These are phyloP conservation scores for Vicia sativa DNA, from an alignment of 306 rosid genomes.

Conservation along the genomic window DNA sequence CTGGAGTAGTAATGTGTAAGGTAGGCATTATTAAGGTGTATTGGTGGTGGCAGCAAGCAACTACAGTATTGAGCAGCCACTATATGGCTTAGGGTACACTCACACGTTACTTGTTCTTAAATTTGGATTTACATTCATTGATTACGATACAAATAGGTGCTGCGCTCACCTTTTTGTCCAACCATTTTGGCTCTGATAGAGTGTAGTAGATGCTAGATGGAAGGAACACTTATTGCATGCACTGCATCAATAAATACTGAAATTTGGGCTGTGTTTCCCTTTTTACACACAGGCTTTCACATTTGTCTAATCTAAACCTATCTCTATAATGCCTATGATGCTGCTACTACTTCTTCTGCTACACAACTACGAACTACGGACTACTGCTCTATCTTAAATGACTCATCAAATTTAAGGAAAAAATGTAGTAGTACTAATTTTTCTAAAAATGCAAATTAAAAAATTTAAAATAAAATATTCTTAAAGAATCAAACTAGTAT, in stretches of 20 bases:
- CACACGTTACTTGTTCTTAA: conserved; percentile 6
- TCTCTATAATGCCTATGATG: not conserved
- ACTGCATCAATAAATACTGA: not conserved
- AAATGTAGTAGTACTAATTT: no score
- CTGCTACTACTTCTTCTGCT: not conserved
- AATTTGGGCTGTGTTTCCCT: conserved; percentile 4
- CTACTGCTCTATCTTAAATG: no score
- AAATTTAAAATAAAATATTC: no score
- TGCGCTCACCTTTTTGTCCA: not conserved
- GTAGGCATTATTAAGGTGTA: not conserved
- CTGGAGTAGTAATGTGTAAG: conserved; percentile 22
- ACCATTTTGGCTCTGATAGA: not conserved
- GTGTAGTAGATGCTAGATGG: not conserved
- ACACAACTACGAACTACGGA: no score
- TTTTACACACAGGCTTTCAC: not conserved
- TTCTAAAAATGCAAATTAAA: no score
- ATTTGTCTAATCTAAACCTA: not conserved
- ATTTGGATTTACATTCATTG: not conserved
- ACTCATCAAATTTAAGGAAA: no score
- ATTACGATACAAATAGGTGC: conserved; percentile 1
- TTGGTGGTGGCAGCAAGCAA: conserved; percentile 8
- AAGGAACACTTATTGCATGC: conserved; percentile 34
- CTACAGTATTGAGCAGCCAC: conserved; percentile 12
- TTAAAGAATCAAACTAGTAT: no score
- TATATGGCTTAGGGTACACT: conserved; percentile 4